Percentiles rank a stretch among this genome's conserved stretches.
Evolutionary conservation across 2,329 filamentous ascomycete species (phyloP).

Genomic region (Diaporthe sp.): DNA sequence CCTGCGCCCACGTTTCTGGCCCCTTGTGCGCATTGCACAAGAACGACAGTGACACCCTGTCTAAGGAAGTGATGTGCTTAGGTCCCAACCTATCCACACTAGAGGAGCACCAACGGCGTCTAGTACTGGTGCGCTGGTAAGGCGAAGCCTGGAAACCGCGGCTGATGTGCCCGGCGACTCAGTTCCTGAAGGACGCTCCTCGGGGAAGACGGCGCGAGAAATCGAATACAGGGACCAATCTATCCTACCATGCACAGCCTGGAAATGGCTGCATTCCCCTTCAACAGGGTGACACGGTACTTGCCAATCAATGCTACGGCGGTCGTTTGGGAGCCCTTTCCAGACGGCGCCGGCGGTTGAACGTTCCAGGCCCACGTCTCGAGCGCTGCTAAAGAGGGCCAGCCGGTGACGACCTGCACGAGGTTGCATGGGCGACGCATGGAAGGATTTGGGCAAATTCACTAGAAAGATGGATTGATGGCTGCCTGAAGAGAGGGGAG

Average conservation of each 20-base stretch:
- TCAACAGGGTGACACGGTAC: neutral
- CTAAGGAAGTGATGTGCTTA: neutral
- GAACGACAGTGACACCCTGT: neutral
- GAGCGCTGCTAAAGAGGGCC: neutral
- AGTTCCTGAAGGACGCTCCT: neutral
- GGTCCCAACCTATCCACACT: neutral
- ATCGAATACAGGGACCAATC: neutral
- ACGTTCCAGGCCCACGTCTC: neutral
- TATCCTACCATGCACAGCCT: neutral
- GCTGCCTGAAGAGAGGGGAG: conserved; percentile 10
- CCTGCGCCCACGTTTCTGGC: conserved; percentile 21
- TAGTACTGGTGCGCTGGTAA: neutral
- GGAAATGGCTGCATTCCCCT: neutral
- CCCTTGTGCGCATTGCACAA: neutral
- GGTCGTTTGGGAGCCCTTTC: neutral
- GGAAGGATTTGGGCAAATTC: conserved; percentile 20
- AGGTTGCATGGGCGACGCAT: conserved; percentile 6
- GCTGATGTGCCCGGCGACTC: neutral
- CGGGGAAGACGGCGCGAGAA: neutral
- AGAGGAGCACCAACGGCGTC: neutral
- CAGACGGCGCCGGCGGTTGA: neutral
- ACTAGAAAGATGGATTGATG: neutral
- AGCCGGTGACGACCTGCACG: neutral
- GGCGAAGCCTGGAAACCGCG: neutral
- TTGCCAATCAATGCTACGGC: neutral